phyloP scores from a whole-genome alignment of 306 rosid genomes.

The Quercus glauca region DNA sequence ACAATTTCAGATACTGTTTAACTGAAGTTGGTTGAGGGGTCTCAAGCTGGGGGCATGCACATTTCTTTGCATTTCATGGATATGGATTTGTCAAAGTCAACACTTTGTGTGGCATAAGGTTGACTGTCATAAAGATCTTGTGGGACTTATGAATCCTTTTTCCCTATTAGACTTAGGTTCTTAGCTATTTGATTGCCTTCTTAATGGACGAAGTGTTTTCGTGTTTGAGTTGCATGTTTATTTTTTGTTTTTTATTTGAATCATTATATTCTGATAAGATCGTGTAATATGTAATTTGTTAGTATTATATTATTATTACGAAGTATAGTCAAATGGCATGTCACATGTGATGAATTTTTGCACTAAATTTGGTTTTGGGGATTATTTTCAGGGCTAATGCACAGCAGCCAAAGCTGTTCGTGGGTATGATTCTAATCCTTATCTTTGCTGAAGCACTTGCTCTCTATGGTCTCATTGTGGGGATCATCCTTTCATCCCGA shows the following conservation, averaged over 20 bases:
- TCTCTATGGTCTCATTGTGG: conserved; percentile 77
- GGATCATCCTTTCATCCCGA: conserved; percentile 80
- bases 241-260: too few species aligned
- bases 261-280: neutral
- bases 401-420: conserved; percentile 85
- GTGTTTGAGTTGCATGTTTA: neutral
- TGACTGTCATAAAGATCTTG: too few species aligned
- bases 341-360: conserved; percentile 6
- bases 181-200: too few species aligned
- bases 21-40: neutral
- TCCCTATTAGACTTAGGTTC: neutral
- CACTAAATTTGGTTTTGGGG: conserved; percentile 4
- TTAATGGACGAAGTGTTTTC: neutral
- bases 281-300: neutral
- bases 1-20: too few species aligned
- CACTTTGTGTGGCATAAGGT: too few species aligned
- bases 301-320: neutral
- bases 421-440: conserved; percentile 78
- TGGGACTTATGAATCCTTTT: neutral
- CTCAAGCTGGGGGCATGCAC: neutral
- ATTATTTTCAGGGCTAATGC: conserved; percentile 66
- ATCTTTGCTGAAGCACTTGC: conserved; percentile 85
- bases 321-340: neutral
- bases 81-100: too few species aligned
- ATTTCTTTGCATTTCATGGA: neutral